These are phyloP conservation scores for Fusarium albidum DNA, from an alignment of 2,329 filamentous ascomycete genomes.

Conservation along the genomic window DNA sequence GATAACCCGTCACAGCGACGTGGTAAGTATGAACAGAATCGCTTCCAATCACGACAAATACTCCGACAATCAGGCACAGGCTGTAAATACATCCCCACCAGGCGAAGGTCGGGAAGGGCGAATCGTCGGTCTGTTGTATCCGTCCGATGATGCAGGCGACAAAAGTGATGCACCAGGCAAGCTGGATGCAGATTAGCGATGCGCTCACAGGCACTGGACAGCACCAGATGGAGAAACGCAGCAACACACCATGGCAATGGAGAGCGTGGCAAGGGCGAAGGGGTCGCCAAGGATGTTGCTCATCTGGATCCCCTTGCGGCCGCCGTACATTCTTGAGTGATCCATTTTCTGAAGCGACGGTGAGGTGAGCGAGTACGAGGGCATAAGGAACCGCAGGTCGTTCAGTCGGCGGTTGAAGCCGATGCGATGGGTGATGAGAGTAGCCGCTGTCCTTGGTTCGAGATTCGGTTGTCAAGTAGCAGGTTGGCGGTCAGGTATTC, in stretches of 20 bases:
- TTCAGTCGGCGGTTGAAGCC: constrained; percentile 17
- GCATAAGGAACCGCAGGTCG: constrained; percentile 64
- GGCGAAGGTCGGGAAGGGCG: constrained; percentile 79
- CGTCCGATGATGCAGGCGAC: constrained; percentile 82
- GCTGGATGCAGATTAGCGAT: constrained; percentile 59
- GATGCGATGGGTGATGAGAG: constrained; percentile 9
- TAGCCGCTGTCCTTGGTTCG: constrained; percentile 24
- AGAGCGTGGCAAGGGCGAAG: constrained; percentile 93
- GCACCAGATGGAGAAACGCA: background rate
- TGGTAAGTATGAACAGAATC: constrained; percentile 89
- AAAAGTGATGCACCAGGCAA: constrained; percentile 95
- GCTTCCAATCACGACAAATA: constrained; percentile 84
- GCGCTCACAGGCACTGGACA: background rate
- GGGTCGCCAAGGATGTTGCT: constrained; percentile 96
- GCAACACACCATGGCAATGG: constrained; percentile 82
- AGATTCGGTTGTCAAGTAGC: constrained; percentile 6
- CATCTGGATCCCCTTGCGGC: constrained; percentile 72
- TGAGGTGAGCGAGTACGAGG: constrained; percentile 74
- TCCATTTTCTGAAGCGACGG: constrained; percentile 86
- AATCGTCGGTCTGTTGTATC: constrained; percentile 52
- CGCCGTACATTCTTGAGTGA: constrained; percentile 66
- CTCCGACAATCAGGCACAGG: constrained; percentile 81
- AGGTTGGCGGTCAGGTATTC: constrained; percentile 2
- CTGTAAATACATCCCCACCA: constrained; percentile 94
- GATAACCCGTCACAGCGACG: constrained; percentile 88